Conservation (phyloP, 202 grass and related monocot genomes). For the Digitaria exilis region DNA sequence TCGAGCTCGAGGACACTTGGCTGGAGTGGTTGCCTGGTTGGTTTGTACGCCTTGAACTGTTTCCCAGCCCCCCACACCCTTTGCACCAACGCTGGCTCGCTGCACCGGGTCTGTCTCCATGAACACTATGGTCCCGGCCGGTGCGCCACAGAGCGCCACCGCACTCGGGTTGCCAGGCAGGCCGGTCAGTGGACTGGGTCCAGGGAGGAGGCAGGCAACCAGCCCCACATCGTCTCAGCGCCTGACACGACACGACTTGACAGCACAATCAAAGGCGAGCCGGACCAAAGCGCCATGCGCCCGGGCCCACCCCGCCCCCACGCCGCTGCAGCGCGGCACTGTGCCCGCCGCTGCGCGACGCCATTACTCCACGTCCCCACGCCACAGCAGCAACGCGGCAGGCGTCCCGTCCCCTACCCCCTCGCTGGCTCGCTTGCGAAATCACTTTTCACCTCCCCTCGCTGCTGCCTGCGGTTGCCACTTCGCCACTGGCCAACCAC, state of each 20-base stretch:
- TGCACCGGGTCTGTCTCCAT: constrained; percentile 13
- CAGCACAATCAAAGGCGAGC: constrained; percentile 22
- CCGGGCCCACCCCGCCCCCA: not conserved
- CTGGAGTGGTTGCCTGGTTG: too few relatives aligned
- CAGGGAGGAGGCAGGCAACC: not conserved
- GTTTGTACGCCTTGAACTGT: not conserved
- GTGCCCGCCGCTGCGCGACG: not conserved
- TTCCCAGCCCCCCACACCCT: not conserved
- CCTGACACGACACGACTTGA: constrained; percentile 5
- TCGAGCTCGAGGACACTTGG: not conserved
- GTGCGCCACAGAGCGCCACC: not conserved
- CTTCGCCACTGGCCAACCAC: not conserved
- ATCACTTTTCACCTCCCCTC: not conserved
- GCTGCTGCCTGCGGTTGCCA: not conserved
- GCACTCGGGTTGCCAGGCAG: too few relatives aligned
- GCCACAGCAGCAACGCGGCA: not conserved
- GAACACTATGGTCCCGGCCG: constrained; percentile 17
- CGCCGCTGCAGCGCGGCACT: constrained; percentile 1
- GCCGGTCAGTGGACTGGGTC: constrained; percentile 16
- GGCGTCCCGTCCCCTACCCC: not conserved
- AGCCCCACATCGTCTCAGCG: not conserved
- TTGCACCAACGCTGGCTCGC: not conserved
- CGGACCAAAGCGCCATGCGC: too few relatives aligned
- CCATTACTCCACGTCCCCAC: not conserved
- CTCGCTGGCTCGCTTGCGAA: not conserved